These are phyloP conservation scores for Trichosporon sp. DNA, from an alignment of 1,284 basidiomycete species.

Conservation along the genomic window DNA sequence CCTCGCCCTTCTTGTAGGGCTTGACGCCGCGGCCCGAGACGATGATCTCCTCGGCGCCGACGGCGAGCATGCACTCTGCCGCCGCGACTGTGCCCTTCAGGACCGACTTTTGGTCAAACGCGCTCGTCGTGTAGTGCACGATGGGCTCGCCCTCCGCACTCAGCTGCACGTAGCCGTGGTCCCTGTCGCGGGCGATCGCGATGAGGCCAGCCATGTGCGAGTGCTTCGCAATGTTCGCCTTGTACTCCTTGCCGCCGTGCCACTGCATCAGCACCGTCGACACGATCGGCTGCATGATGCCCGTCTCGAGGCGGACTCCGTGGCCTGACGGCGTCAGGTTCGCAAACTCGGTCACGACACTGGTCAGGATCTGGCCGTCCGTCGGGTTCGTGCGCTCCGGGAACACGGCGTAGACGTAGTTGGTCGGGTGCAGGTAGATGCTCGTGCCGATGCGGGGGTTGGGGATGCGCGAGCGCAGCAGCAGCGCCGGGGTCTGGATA, in stretches of 20 bases:
- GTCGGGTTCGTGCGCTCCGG: conserved; percentile 56
- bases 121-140: conserved; percentile 55
- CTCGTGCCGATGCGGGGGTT: conserved; percentile 58
- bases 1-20: conserved; percentile 34
- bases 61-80: conserved; percentile 55
- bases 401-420: conserved; percentile 57
- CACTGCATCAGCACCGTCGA: conserved; percentile 52
- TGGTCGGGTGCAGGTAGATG: conserved; percentile 59
- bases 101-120: conserved; percentile 53
- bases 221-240: conserved; percentile 48
- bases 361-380: conserved; percentile 59
- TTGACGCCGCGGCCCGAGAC: conserved; percentile 50
- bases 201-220: conserved; percentile 37
- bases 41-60: conserved; percentile 56
- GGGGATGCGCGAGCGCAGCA: conserved; percentile 56
- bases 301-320: conserved; percentile 59
- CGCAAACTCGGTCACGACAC: conserved; percentile 52
- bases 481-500: conserved; percentile 58
- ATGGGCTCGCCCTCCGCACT: conserved; percentile 53
- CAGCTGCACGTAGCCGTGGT: conserved; percentile 51
- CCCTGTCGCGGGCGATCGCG: conserved; percentile 38
- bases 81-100: conserved; percentile 53
- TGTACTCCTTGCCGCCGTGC: conserved; percentile 51
- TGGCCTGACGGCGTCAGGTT: conserved; percentile 50
- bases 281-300: conserved; percentile 55